phyloP scores from a whole-genome alignment of 208 protist species.

The Acanthamoeba sp. region DNA sequence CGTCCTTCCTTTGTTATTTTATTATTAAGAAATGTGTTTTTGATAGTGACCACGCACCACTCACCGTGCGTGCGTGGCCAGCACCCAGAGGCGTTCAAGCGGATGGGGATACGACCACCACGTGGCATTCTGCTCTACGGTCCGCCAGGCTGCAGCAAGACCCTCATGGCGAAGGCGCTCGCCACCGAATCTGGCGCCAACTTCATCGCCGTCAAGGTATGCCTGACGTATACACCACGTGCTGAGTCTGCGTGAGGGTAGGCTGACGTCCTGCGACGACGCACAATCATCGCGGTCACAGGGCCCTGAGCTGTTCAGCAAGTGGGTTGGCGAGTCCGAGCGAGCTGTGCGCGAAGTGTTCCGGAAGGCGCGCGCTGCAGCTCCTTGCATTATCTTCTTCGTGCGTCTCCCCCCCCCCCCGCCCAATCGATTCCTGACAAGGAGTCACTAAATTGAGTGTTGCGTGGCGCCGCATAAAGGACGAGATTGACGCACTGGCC shows the following conservation, averaged over 20 bases:
- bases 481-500: conserved; percentile 89
- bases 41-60: conserved; percentile 67
- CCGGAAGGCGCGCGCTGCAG: conserved; percentile 89
- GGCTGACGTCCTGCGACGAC: too few species aligned
- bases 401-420: conserved; percentile 76
- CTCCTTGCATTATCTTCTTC: conserved; percentile 97
- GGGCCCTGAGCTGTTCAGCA: conserved; percentile 93
- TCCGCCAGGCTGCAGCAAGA: conserved; percentile 96
- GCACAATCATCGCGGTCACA: neutral
- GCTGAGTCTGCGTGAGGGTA: too few species aligned
- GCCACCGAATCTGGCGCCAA: conserved; percentile 92
- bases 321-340: conserved; percentile 97
- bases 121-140: conserved; percentile 95
- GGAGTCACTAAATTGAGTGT: neutral
- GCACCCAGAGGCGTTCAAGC: conserved; percentile 93
- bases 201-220: conserved; percentile 94
- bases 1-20: conserved; percentile 37
- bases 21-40: too few species aligned
- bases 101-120: conserved; percentile 95
- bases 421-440: conserved; percentile 81
- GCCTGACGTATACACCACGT: conserved; percentile 67
- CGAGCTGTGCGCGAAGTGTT: conserved; percentile 95
- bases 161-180: conserved; percentile 94
- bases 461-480: conserved; percentile 21
- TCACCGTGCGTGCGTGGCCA: conserved; percentile 78